These are phyloP conservation scores for Agapanthus africanus DNA, from an alignment of 106 monocot genomes.

Conservation along the genomic window DNA sequence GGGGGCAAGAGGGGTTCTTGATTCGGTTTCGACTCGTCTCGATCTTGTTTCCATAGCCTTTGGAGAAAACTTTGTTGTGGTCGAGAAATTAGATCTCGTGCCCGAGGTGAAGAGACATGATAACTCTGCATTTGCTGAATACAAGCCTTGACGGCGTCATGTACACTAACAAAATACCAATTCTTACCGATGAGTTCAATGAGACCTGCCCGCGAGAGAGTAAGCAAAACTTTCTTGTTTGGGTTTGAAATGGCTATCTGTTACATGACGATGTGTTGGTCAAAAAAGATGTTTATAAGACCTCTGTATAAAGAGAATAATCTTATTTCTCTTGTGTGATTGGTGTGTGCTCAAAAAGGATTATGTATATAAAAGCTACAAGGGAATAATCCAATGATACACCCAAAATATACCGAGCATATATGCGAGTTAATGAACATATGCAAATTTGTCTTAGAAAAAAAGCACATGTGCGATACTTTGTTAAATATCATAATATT, in stretches of 20 bases:
- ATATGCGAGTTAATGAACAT: too few relatives aligned
- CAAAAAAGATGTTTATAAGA: background rate
- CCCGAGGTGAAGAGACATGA: slow-evolving; percentile 1
- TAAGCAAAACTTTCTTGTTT: slow-evolving; percentile 61
- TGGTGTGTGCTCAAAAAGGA: too few relatives aligned
- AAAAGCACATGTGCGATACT: too few relatives aligned
- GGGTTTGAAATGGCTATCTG: slow-evolving; percentile 91
- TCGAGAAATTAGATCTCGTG: slow-evolving; percentile 9
- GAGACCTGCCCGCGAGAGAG: slow-evolving; percentile 59
- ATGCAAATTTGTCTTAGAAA: too few relatives aligned
- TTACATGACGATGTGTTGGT: too few relatives aligned
- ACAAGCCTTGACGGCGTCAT: slow-evolving; percentile 89
- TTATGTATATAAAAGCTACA: too few relatives aligned
- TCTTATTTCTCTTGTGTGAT: too few relatives aligned
- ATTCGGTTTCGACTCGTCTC: slow-evolving; percentile 8
- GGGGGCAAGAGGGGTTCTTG: slow-evolving; percentile 31
- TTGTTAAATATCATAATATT: background rate
- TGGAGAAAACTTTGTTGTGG: slow-evolving; percentile 19
- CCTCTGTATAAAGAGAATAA: too few relatives aligned
- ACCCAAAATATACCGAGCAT: too few relatives aligned
- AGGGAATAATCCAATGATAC: too few relatives aligned
- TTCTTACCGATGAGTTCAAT: slow-evolving; percentile 68
- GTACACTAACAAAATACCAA: slow-evolving; percentile 89
- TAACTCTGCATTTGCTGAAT: slow-evolving; percentile 60
- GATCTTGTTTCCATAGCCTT: slow-evolving; percentile 26